Conservation (phyloP, 306 rosid genomes). For the Malus orientalis region DNA sequence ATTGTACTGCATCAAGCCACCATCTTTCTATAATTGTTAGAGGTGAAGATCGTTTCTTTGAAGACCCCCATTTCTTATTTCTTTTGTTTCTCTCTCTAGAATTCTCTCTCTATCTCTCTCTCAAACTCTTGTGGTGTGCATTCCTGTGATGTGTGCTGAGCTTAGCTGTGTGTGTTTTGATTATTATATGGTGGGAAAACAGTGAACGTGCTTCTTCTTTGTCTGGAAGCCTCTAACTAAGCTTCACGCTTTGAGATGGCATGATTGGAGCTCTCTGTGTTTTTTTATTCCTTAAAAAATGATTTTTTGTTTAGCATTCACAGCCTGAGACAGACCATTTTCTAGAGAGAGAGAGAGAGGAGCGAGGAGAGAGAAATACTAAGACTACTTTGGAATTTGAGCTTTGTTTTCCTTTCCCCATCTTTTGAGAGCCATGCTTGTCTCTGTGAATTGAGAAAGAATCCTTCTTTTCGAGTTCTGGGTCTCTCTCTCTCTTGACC, state of each 20-base stretch:
- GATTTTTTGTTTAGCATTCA: conserved; percentile 23
- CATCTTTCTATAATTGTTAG: conserved; percentile 6
- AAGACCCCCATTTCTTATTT: conserved; percentile 7
- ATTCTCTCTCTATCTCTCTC: background rate
- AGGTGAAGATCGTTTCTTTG: conserved; percentile 32
- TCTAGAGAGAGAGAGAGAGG: conserved; percentile 22
- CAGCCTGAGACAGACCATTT: conserved; percentile 38
- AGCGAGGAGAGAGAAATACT: conserved; percentile 24
- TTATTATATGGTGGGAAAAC: conserved; percentile 45
- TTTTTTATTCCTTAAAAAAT: conserved; percentile 25
- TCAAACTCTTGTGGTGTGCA: conserved; percentile 12
- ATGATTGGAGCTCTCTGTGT: conserved; percentile 37
- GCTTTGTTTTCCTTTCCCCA: conserved; percentile 35
- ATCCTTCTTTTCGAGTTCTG: conserved; percentile 34
- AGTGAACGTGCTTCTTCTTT: conserved; percentile 69
- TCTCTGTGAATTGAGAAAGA: conserved; percentile 38
- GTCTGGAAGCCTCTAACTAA: conserved; percentile 37
- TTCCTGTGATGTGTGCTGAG: conserved; percentile 33
- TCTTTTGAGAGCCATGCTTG: conserved; percentile 92
- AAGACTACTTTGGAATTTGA: conserved; percentile 53
- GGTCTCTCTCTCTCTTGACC: conserved; percentile 12
- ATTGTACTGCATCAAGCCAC: conserved; percentile 27
- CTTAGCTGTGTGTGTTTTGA: conserved; percentile 60
- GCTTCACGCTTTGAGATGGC: conserved; percentile 61
- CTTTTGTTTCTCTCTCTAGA: background rate